Conservation (phyloP, 805 yeast species). For the Wickerhamiella parazyma region DNA sequence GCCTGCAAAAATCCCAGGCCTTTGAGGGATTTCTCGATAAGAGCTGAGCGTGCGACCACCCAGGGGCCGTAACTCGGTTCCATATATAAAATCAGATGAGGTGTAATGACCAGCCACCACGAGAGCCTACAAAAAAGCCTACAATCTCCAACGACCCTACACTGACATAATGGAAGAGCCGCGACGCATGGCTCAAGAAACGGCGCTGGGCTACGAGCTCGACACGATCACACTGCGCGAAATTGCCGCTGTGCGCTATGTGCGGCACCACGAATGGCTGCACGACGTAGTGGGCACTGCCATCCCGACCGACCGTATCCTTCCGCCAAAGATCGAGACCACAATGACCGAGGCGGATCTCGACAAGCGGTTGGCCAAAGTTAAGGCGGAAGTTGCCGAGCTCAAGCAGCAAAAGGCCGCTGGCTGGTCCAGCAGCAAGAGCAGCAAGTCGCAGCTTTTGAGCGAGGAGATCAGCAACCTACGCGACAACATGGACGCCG, state of each 20-base stretch:
- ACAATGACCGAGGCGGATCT: slow-evolving; percentile 34
- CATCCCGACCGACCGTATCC: slow-evolving; percentile 19
- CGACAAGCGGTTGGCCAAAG: slow-evolving; percentile 31
- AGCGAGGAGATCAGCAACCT: slow-evolving; percentile 18
- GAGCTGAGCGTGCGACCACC: neutral
- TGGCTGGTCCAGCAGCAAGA: slow-evolving; percentile 15
- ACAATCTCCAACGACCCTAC: neutral
- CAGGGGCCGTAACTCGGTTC: too few species aligned
- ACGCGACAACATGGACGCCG: slow-evolving; percentile 23
- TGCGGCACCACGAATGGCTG: slow-evolving; percentile 34
- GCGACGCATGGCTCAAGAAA: slow-evolving; percentile 14
- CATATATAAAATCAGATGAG: too few species aligned
- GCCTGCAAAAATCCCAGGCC: too few species aligned
- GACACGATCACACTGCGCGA: slow-evolving; percentile 31
- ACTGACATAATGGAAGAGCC: slow-evolving; percentile 10
- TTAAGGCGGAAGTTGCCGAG: slow-evolving; percentile 20
- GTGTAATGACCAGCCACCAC: too few species aligned
- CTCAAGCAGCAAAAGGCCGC: slow-evolving; percentile 16
- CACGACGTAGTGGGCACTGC: slow-evolving; percentile 30
- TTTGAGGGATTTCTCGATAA: neutral
- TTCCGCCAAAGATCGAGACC: slow-evolving; percentile 15
- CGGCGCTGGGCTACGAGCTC: slow-evolving; percentile 29
- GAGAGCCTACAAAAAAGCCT: too few species aligned
- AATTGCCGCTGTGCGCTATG: slow-evolving; percentile 30
- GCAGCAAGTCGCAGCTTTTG: slow-evolving; percentile 16